Conservation (phyloP, 257 asterid species). For the Nicotiana paniculata region DNA sequence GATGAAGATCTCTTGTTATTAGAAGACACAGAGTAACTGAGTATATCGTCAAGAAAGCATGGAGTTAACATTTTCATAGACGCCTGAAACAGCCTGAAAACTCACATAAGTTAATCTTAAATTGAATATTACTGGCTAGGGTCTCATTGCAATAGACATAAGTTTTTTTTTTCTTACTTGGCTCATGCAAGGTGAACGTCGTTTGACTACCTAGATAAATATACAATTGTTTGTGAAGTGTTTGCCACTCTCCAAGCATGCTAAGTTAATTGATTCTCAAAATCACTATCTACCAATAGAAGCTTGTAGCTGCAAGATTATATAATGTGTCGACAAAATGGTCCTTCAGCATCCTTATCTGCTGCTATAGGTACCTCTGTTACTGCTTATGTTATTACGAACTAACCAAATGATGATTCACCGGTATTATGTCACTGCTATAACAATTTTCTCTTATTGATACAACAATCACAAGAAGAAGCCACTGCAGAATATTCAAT, state of each 20-base stretch:
- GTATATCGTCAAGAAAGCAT: neutral
- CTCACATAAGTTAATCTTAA: neutral
- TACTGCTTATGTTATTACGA: neutral
- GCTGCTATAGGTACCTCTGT: neutral
- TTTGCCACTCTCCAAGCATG: neutral
- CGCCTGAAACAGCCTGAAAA: neutral
- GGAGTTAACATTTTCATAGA: neutral
- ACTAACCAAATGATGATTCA: neutral
- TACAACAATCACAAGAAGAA: neutral
- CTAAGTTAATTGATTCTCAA: neutral
- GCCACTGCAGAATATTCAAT: neutral
- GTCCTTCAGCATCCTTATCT: neutral
- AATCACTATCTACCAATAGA: neutral
- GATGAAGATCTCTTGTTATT: neutral
- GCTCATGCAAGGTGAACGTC: neutral
- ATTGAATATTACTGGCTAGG: neutral
- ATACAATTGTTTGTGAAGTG: neutral
- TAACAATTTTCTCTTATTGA: neutral
- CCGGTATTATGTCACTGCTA: neutral
- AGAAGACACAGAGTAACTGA: neutral
- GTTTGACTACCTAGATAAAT: neutral
- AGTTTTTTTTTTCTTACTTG: neutral
- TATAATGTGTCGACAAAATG: neutral
- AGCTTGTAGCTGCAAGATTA: neutral
- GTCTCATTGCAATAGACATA: neutral